Evolutionary conservation across 2,329 filamentous ascomycete genomes (phyloP).

Genomic region (Nemania bipapillata): DNA sequence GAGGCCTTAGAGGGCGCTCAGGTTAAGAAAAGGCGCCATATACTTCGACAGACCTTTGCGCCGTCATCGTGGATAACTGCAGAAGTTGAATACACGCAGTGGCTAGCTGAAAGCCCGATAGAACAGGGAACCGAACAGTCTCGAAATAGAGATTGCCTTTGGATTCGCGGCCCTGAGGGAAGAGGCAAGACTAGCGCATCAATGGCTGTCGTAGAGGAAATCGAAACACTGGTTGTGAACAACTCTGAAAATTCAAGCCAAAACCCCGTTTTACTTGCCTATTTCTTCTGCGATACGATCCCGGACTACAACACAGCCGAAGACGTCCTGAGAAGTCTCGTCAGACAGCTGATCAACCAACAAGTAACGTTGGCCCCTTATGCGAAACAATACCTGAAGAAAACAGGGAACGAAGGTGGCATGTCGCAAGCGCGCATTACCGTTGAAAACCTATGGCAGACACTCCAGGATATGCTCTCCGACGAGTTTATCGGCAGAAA

Average conservation of each 20-base stretch:
- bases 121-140: conserved; percentile 11
- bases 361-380: conserved; percentile 52
- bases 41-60: conserved; percentile 48
- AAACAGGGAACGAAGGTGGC: conserved; percentile 49
- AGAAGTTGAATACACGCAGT: conserved; percentile 53
- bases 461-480: conserved; percentile 56
- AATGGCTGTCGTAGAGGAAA: conserved; percentile 53
- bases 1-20: conserved; percentile 52
- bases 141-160: conserved; percentile 51
- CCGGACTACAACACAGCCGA: conserved; percentile 56
- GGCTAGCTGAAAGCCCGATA: conserved; percentile 47
- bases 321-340: conserved; percentile 55
- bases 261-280: conserved; percentile 52
- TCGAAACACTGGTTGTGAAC: conserved; percentile 49
- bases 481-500: conserved; percentile 54
- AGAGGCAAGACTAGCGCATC: conserved; percentile 57
- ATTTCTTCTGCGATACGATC: conserved; percentile 57
- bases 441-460: conserved; percentile 56
- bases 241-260: conserved; percentile 42
- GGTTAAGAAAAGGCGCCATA: conserved; percentile 51
- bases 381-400: conserved; percentile 52
- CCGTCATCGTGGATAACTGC: conserved; percentile 55
- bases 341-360: conserved; percentile 54
- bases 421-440: conserved; percentile 50
- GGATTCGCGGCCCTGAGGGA: conserved; percentile 56